phyloP scores from a whole-genome alignment of 2,329 filamentous ascomycete genomes.

The Gremmenia infestans region DNA sequence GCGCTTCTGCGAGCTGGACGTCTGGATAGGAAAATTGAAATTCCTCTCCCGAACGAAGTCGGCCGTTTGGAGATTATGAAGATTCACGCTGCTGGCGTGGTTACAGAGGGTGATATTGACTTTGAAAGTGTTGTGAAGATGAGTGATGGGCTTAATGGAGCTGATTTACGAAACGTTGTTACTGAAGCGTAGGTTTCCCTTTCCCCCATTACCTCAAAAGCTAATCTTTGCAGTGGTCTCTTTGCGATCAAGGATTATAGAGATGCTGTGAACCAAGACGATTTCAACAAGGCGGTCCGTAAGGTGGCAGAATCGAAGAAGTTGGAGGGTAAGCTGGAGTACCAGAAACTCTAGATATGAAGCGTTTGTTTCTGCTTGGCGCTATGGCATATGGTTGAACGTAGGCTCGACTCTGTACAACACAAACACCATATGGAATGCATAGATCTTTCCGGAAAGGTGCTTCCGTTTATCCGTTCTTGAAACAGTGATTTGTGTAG shows the following conservation, averaged over 20 bases:
- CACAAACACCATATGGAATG: conserved; percentile 26
- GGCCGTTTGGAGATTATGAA: conserved; percentile 95
- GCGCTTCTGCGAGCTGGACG: conserved; percentile 87
- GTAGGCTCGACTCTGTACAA: conserved; percentile 26
- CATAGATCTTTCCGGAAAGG: background rate
- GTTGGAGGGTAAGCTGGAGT: conserved; percentile 95
- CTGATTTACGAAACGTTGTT: conserved; percentile 94
- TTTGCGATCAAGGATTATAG: conserved; percentile 99
- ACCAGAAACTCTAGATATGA: conserved; percentile 74
- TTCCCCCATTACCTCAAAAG: background rate
- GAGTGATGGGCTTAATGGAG: conserved; percentile 96
- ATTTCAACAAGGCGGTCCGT: conserved; percentile 98
- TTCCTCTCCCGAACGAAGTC: conserved; percentile 93
- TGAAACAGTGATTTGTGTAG: too few relatives aligned
- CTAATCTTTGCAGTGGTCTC: conserved; percentile 58
- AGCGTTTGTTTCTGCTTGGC: conserved; percentile 22
- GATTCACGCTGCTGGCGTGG: conserved; percentile 85
- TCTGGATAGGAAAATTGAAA: conserved; percentile 96
- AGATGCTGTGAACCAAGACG: conserved; percentile 93
- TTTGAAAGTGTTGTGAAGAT: conserved; percentile 99
- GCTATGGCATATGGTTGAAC: conserved; percentile 24
- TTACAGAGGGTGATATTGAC: conserved; percentile 91
- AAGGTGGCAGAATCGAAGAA: conserved; percentile 99
- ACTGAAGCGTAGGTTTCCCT: conserved; percentile 80
- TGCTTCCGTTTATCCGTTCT: background rate